A percentile compares a stretch with the other conserved stretches of the same genome.
These are phyloP conservation scores for Claviceps lovelessii DNA, from an alignment of 2,329 filamentous ascomycete species.

Conservation along the genomic window DNA sequence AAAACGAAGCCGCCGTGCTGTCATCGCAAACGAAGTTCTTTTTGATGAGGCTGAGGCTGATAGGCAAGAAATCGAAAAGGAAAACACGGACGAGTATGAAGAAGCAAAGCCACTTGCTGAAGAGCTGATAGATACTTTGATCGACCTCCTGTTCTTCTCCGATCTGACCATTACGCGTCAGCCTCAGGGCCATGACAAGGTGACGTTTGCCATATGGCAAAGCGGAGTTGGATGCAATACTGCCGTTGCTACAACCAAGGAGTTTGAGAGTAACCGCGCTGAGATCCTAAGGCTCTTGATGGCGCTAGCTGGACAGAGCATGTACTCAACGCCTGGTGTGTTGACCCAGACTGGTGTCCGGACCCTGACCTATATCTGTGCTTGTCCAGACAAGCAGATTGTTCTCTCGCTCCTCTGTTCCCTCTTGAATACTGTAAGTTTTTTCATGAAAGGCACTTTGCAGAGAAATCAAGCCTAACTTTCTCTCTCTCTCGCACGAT, in stretches of 20 bases:
- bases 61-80: conserved; percentile 27
- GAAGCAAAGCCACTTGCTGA: conserved; percentile 79
- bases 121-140: conserved; percentile 77
- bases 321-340: conserved; percentile 73
- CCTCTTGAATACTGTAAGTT: conserved; percentile 71
- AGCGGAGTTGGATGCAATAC: conserved; percentile 93
- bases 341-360: conserved; percentile 72
- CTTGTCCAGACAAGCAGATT: conserved; percentile 77
- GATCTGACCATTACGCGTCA: conserved; percentile 73
- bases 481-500: conserved; percentile 52
- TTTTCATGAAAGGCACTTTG: background rate
- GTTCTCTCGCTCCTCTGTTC: conserved; percentile 86
- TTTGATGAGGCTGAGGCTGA: conserved; percentile 62
- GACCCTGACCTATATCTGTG: conserved; percentile 77
- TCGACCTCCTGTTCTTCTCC: conserved; percentile 83
- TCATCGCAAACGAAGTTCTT: conserved; percentile 59
- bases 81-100: conserved; percentile 52
- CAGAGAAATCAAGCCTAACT: background rate
- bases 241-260: conserved; percentile 72
- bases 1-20: conserved; percentile 53
- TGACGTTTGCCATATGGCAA: conserved; percentile 93
- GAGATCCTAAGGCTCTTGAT: conserved; percentile 79
- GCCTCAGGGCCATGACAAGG: conserved; percentile 57
- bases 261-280: conserved; percentile 82
- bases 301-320: conserved; percentile 74